Evolutionary conservation across 2,329 filamentous ascomycete species (phyloP).

Genomic region (Orbilia quercus): DNA sequence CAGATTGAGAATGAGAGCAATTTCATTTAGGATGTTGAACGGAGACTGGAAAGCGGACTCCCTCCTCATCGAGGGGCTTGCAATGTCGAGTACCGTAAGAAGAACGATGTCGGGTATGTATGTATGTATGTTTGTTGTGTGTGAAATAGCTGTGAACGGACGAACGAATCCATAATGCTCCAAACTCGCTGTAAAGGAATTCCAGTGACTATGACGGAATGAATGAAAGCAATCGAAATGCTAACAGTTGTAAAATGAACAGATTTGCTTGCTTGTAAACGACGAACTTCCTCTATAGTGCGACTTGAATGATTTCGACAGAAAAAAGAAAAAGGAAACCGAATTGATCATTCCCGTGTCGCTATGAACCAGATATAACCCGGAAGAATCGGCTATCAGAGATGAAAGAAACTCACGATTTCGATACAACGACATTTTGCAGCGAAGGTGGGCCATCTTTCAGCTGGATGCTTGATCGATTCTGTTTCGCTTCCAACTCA

Average conservation of each 20-base stretch:
- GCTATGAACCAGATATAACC: conserved; percentile 54
- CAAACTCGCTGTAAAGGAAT: conserved; percentile 44
- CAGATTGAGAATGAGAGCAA: conserved; percentile 24
- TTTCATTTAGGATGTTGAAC: conserved; percentile 32
- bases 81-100: conserved; percentile 7
- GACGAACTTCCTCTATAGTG: conserved; percentile 56
- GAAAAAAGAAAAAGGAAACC: conserved; percentile 22
- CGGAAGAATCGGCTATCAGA: conserved; percentile 28
- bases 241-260: conserved; percentile 41
- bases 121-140: conserved; percentile 6
- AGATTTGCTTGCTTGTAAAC: conserved; percentile 55
- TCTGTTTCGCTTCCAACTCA: conserved; percentile 63
- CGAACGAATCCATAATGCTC: conserved; percentile 45
- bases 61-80: conserved; percentile 15
- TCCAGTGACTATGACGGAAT: conserved; percentile 32
- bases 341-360: conserved; percentile 53
- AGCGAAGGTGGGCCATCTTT: conserved; percentile 45
- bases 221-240: conserved; percentile 29
- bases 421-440: conserved; percentile 43
- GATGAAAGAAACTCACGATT: conserved; percentile 41
- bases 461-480: conserved; percentile 35
- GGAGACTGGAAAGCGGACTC: conserved; percentile 13
- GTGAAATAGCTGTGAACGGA: conserved; percentile 33
- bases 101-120: conserved; percentile 9
- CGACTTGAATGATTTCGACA: conserved; percentile 37